phyloP scores from a whole-genome alignment of 306 rosid genomes.

The Geum urbanum region DNA sequence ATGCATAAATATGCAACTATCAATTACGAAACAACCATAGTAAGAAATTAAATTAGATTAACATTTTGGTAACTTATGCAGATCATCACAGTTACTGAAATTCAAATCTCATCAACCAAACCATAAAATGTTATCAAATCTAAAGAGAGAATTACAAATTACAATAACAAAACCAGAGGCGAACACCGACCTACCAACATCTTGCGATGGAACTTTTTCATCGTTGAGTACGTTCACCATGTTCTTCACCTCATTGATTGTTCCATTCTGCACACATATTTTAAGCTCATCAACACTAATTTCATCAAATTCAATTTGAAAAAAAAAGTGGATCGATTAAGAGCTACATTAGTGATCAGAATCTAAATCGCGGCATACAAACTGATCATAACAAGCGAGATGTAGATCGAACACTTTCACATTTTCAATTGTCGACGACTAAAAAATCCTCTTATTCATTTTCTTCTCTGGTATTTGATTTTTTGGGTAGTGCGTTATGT shows the following conservation, averaged over 20 bases:
- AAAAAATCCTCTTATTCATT: conserved; percentile 30
- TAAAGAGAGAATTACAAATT: neutral
- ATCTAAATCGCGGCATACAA: conserved; percentile 14
- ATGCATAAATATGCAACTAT: too few relatives aligned
- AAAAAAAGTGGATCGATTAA: neutral
- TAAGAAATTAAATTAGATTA: neutral
- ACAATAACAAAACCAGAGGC: neutral
- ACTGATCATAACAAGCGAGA: neutral
- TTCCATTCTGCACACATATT: conserved; percentile 53
- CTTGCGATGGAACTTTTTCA: conserved; percentile 60
- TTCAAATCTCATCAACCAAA: neutral
- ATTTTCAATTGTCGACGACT: conserved; percentile 58
- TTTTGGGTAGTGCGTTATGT: too few relatives aligned
- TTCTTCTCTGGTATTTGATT: too few relatives aligned
- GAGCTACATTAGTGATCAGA: neutral
- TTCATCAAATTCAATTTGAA: neutral
- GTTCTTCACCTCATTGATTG: conserved; percentile 74
- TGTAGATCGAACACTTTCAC: conserved; percentile 32
- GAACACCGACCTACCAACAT: conserved; percentile 71
- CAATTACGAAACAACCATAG: neutral
- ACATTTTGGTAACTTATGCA: neutral
- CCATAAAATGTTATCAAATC: neutral
- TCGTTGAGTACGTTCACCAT: conserved; percentile 59
- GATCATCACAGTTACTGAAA: neutral
- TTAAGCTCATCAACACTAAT: neutral